Evolutionary conservation across 257 asterid genomes (phyloP).

Genomic region (Sherardia arvensis): DNA sequence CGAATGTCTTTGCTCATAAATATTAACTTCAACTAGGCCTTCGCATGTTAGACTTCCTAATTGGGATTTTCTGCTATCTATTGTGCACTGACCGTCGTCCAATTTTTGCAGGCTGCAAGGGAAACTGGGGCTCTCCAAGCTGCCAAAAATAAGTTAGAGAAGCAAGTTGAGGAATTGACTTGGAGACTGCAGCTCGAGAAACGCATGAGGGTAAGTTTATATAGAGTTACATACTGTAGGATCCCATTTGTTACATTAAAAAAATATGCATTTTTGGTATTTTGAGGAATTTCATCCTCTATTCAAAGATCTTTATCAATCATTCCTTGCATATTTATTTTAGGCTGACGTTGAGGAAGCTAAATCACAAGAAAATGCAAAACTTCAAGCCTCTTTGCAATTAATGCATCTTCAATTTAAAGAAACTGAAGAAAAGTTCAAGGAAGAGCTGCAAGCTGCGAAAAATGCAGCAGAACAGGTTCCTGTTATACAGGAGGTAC

Average conservation of each 20-base stretch:
- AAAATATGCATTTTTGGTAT: background rate
- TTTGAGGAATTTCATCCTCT: too few species aligned
- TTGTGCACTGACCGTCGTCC: slow-evolving; percentile 4
- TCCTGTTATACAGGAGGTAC: slow-evolving; percentile 77
- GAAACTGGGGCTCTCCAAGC: slow-evolving; percentile 99
- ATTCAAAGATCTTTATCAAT: slow-evolving; percentile 10
- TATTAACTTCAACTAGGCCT: background rate
- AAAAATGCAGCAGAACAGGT: slow-evolving; percentile 49
- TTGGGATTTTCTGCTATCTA: background rate
- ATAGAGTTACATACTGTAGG: background rate
- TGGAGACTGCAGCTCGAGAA: slow-evolving; percentile 99
- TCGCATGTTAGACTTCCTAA: background rate
- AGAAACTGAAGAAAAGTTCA: slow-evolving; percentile 62
- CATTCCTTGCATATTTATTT: slow-evolving; percentile 7
- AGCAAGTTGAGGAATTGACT: slow-evolving; percentile 97
- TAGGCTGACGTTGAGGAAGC: slow-evolving; percentile 93
- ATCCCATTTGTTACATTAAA: background rate
- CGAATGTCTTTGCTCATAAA: background rate
- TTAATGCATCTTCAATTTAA: slow-evolving; percentile 71
- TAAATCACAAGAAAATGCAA: slow-evolving; percentile 80
- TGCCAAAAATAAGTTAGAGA: slow-evolving; percentile 97
- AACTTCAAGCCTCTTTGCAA: slow-evolving; percentile 69
- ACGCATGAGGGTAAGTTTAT: slow-evolving; percentile 76
- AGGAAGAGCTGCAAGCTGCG: slow-evolving; percentile 59
- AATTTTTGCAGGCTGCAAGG: slow-evolving; percentile 64